phyloP scores from a whole-genome alignment of 2,329 filamentous ascomycete species.

The Gnomoniopsis smithogilvyi region DNA sequence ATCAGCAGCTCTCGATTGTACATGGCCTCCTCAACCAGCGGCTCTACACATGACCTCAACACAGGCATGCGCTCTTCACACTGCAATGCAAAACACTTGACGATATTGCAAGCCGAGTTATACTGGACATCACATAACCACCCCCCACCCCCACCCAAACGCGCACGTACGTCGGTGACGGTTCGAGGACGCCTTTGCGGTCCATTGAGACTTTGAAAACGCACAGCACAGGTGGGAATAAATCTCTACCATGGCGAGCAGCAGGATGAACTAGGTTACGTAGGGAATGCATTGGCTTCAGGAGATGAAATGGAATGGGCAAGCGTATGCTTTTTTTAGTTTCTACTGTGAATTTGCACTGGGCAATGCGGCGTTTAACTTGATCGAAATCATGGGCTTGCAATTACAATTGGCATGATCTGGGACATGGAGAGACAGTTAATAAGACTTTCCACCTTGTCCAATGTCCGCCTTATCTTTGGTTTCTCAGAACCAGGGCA shows the following conservation, averaged over 20 bases:
- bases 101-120: neutral
- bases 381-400: no score
- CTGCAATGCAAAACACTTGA: neutral
- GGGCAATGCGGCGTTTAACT: constrained; percentile 3
- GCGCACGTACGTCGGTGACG: neutral
- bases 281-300: neutral
- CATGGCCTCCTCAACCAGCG: constrained; percentile 8
- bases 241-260: neutral
- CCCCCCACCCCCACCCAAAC: no score
- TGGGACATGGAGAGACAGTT: no score
- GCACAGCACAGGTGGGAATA: neutral
- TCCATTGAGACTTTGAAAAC: neutral
- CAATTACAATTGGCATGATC: no score
- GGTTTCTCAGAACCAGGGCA: no score
- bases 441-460: neutral
- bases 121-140: constrained; percentile 1
- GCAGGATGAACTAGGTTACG: neutral
- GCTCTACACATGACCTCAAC: neutral
- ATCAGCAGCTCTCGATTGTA: constrained; percentile 11
- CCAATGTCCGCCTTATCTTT: constrained; percentile 12
- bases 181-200: neutral
- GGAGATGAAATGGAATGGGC: neutral
- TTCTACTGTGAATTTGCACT: neutral
- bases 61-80: no score
- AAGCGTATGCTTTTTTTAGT: constrained; percentile 11